Evolutionary conservation across 345 rosid species (phyloP).

Genomic region (Salix brachista): DNA sequence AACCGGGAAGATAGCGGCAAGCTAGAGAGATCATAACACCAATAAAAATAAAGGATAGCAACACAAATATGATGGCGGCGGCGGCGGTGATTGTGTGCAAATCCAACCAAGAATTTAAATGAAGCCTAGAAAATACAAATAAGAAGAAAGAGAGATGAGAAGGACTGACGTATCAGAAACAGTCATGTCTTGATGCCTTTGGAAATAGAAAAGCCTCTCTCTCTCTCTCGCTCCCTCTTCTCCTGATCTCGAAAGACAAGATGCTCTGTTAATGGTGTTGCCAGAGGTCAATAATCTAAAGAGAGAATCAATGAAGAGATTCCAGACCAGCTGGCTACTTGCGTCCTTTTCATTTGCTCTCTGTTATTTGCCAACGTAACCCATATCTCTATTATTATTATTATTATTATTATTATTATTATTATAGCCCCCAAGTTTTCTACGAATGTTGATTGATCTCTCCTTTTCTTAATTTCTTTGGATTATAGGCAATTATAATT

Average conservation of each 20-base stretch:
- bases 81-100: neutral
- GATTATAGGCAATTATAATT: neutral
- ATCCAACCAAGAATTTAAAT: neutral
- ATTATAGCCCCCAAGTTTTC: neutral
- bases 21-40: neutral
- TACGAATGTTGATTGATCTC: neutral
- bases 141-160: no score
- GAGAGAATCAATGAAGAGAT: neutral
- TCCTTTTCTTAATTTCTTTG: neutral
- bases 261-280: no score
- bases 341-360: no score
- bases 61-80: neutral
- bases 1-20: no score
- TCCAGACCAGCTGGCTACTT: neutral
- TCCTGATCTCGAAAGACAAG: neutral
- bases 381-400: no score
- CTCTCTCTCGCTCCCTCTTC: neutral
- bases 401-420: no score
- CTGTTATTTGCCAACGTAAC: neutral
- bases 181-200: neutral
- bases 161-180: slow-evolving; percentile 14
- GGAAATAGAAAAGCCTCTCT: neutral
- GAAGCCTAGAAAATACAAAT: neutral
- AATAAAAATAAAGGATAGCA: neutral
- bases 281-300: neutral